Evolutionary conservation across 768 basidiomycete genomes (phyloP).

Genomic region (Mycena olivaceomarginata): DNA sequence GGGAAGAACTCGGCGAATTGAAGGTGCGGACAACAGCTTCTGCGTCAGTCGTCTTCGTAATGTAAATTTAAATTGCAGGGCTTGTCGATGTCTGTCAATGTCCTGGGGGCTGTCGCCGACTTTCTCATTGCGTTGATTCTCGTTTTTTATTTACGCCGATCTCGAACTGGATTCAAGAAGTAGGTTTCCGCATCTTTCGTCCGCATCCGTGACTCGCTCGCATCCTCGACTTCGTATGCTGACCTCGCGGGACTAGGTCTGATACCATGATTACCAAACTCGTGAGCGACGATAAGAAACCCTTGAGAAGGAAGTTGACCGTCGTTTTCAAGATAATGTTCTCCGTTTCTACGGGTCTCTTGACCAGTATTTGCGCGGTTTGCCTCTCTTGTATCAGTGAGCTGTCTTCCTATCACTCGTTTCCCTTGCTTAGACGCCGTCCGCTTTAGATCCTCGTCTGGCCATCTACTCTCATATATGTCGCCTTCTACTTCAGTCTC

Average conservation of each 20-base stretch:
- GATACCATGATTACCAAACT: constrained; percentile 67
- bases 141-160: constrained; percentile 68
- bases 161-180: constrained; percentile 74
- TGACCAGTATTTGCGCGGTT: constrained; percentile 66
- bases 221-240: constrained; percentile 45
- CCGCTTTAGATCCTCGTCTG: constrained; percentile 64
- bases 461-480: constrained; percentile 72
- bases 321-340: not conserved
- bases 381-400: constrained; percentile 63
- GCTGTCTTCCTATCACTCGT: not conserved
- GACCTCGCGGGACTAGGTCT: constrained; percentile 52
- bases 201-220: constrained; percentile 1
- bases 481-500: constrained; percentile 74
- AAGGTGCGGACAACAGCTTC: constrained; percentile 57
- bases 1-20: constrained; percentile 63
- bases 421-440: not conserved
- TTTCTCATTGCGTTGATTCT: constrained; percentile 70
- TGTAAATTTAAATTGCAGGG: constrained; percentile 55
- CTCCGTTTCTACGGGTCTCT: constrained; percentile 58
- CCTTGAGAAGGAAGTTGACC: not conserved
- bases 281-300: not conserved
- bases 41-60: constrained; percentile 16
- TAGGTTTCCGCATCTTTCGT: constrained; percentile 46
- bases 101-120: constrained; percentile 70
- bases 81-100: constrained; percentile 74